Base-by-base conservation (phyloP, 768 basidiomycete species). In the Phaeotremella skinneri region DNA sequence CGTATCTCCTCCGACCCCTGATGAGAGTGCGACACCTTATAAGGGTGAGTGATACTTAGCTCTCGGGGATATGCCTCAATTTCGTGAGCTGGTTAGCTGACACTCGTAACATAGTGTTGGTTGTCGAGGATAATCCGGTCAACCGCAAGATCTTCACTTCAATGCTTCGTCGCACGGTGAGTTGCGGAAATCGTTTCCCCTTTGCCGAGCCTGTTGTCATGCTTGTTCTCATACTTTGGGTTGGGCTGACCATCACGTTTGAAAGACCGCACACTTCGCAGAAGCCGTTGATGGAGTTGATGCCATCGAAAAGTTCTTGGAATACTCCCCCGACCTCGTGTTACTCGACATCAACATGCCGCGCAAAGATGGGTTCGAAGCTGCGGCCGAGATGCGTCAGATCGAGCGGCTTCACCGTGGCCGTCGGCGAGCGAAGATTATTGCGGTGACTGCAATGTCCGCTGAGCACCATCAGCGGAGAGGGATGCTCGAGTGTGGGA, bases 321-420 rank as follows among this genome's bases (percentile, higher is more conserved):
- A 59, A 9, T 73, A 72, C 60, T 32, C 32, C 3, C 70, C 70
- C 2, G 58, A 64, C 25, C 53, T 72, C 27, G 70, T 74, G 6
- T 39, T 76, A 26, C 61, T 76, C 17, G 74, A 76, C 55, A 72
- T 76, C 42, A 74, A 69, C 55, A 76, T 76, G 74, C 74, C 74
- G 2, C 57, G 61, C n/a, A 76, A 69, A 57, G 70, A 73, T 45
- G 74, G 74, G 9, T 76, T 73, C 51, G 67, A 68, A 20, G 69
- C 74, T 0, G 68, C 72, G 1, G 52, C 58, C 11, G 72, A 72
- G 51, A 73, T 76, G 58, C 51, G 74, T 11, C 42, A 55, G 49
- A 61, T 70, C 39, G 74, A 76, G 52, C 41, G 55, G 23, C 62
- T 52, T 23, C 26, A 50, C 31, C 54, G 42, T 1, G 25, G 52